Base-by-base conservation (phyloP, 352 stramenopile species). In the Phytopythium litorale region DNA sequence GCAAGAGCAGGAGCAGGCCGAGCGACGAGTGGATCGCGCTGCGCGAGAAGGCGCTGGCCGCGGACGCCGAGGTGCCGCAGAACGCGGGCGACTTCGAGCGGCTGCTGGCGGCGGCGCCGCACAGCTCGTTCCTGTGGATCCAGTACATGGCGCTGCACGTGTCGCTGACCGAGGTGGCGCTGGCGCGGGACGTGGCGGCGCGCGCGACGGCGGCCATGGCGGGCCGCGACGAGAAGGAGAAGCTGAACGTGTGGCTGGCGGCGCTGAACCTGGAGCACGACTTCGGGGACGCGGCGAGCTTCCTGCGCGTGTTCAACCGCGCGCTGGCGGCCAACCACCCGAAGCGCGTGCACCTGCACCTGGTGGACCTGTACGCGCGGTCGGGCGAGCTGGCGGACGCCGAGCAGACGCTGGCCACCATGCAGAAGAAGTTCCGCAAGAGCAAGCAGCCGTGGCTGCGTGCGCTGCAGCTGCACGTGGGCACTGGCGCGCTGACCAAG, bases 71-170 rank as follows among this genome's bases (percentile, higher is more conserved):
- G 30, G 91, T 91, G 38, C 94, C 96, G 32, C 91, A 98, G 69
- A 97, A 84, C 9, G 79, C 92, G 15, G 91, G 92, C 49, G 96
- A 98, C 70, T 99, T 97, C 74, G 96, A 99, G 72, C 94, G 96
- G 23, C 73, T 98, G 49, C 73, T 99, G 53, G 92, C 92, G 13
- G 91, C 94, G 53, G 96, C 87, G 56, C 96, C 96, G 18, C 97
- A 98, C 71, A 97, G 87, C 65, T 98, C 94, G 52, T 98, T 97
- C 75, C 60, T 98, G 63, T 99, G 96, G 96, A 98, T 99, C 67
- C 91, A 97, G 68, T 99, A 98, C 81, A 98, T 99, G 96, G 96
- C 96, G 18, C 98, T 98, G 79, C 89, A 98, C 73, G 78, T 99
- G 37, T 97, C 92, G 42, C 75, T 98, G 23, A 98, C 93, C 38